phyloP scores from a whole-genome alignment of 495 filamentous ascomycete species.

The Elaphomyces granulatus region DNA sequence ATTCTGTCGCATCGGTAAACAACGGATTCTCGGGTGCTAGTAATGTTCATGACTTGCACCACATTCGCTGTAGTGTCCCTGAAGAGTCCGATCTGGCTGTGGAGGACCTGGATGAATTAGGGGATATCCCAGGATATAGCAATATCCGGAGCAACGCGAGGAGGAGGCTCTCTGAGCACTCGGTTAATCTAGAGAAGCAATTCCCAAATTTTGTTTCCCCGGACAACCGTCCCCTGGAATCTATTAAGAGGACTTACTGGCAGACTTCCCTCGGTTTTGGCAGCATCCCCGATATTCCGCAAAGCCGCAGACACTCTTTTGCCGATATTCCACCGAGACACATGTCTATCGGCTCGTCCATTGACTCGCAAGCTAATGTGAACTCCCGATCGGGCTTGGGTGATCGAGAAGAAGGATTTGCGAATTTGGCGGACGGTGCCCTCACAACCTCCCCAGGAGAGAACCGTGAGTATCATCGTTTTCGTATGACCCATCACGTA shows the following conservation, averaged over 20 bases:
- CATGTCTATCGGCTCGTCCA: constrained; percentile 49
- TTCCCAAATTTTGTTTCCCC: constrained; percentile 39
- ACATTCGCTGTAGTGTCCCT: constrained; percentile 46
- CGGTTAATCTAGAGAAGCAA: constrained; percentile 36
- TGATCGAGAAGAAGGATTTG: constrained; percentile 28
- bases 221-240: constrained; percentile 64
- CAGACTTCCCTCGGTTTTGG: constrained; percentile 74
- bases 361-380: constrained; percentile 30
- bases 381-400: constrained; percentile 18
- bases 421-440: constrained; percentile 20
- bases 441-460: constrained; percentile 22
- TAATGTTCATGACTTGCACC: constrained; percentile 42
- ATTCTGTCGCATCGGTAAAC: constrained; percentile 31
- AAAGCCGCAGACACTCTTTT: constrained; percentile 94
- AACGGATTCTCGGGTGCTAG: constrained; percentile 29
- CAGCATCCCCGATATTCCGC: constrained; percentile 51
- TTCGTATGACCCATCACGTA: constrained; percentile 19
- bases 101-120: constrained; percentile 53
- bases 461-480: constrained; percentile 31
- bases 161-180: constrained; percentile 52
- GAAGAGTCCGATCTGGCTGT: constrained; percentile 59
- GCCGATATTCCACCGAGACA: constrained; percentile 68
- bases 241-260: constrained; percentile 73
- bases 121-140: constrained; percentile 38
- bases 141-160: constrained; percentile 29